phyloP scores from a whole-genome alignment of 2,329 filamentous ascomycete genomes.

The Didymella sp. region DNA sequence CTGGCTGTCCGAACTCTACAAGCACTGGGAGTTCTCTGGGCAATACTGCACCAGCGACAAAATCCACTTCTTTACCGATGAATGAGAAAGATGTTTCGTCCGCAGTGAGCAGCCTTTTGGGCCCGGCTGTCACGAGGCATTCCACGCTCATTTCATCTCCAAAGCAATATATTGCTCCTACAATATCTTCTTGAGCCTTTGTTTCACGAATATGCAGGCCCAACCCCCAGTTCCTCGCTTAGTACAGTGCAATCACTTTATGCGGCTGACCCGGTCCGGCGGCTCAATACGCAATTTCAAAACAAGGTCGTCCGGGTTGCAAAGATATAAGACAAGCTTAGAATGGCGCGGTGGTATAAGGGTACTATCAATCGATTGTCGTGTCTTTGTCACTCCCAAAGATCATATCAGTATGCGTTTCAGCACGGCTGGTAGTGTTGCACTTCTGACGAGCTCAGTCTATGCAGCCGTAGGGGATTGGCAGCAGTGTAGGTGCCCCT shows the following conservation, averaged over 20 bases:
- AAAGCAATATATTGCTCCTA: background rate
- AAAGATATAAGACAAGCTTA: conserved; percentile 5
- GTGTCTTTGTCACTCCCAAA: background rate
- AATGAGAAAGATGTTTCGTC: too few relatives aligned
- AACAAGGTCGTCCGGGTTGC: background rate
- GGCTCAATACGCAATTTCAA: background rate
- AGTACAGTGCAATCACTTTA: conserved; percentile 20
- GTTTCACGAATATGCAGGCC: background rate
- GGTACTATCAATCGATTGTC: background rate
- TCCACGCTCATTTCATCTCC: background rate
- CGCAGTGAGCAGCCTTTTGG: too few relatives aligned
- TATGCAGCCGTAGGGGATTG: conserved; percentile 40
- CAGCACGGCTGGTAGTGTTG: conserved; percentile 26
- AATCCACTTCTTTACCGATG: too few relatives aligned
- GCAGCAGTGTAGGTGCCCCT: conserved; percentile 42
- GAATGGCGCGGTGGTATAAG: too few relatives aligned
- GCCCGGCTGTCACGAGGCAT: background rate
- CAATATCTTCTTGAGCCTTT: conserved; percentile 1
- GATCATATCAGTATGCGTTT: conserved; percentile 30
- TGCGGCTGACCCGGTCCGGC: conserved; percentile 15
- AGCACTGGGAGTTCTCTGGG: too few relatives aligned
- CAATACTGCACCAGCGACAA: too few relatives aligned
- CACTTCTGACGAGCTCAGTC: conserved; percentile 33
- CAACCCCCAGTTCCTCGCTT: conserved; percentile 2
- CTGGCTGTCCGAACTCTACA: too few relatives aligned